phyloP scores from a whole-genome alignment of 2,329 filamentous ascomycete species.

The Stachybotrys chlorohalonatus region DNA sequence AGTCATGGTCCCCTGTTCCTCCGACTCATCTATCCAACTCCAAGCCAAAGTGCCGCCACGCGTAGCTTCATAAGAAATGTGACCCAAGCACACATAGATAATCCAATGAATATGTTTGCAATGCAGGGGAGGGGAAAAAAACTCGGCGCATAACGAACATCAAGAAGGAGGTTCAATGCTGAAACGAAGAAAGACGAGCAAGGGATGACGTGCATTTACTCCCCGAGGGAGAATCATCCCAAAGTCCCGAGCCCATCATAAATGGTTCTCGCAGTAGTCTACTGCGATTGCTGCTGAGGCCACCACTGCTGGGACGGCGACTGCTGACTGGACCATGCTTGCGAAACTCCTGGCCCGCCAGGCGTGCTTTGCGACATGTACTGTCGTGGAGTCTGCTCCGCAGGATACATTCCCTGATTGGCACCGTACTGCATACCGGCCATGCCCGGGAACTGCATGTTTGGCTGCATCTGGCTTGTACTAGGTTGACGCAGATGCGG shows the following conservation, averaged over 20 bases:
- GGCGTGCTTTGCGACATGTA: slow-evolving; percentile 58
- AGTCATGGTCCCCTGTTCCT: slow-evolving; percentile 11
- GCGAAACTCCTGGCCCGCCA: slow-evolving; percentile 38
- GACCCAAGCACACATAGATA: slow-evolving; percentile 24
- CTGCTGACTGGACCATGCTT: slow-evolving; percentile 50
- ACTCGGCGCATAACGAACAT: too few relatives aligned
- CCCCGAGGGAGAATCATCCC: too few relatives aligned
- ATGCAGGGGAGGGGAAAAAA: too few relatives aligned
- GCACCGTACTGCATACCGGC: slow-evolving; percentile 49
- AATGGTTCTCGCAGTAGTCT: neutral
- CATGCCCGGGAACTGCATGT: slow-evolving; percentile 56
- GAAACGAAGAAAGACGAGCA: too few relatives aligned
- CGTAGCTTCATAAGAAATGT: slow-evolving; percentile 14
- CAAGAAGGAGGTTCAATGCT: too few relatives aligned
- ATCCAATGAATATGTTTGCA: slow-evolving; percentile 21
- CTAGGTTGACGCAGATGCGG: slow-evolving; percentile 51
- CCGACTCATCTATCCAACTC: slow-evolving; percentile 30
- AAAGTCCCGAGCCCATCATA: too few relatives aligned
- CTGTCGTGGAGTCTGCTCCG: slow-evolving; percentile 55
- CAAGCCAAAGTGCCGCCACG: slow-evolving; percentile 23
- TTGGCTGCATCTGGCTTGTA: slow-evolving; percentile 46
- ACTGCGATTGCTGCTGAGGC: slow-evolving; percentile 35
- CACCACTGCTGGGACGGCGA: slow-evolving; percentile 53
- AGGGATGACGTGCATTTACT: too few relatives aligned
- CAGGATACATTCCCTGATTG: slow-evolving; percentile 48